Evolutionary conservation across 441 rosid genomes (phyloP), one percentile per base, ranked within the genome.

Genomic region (Cnidoscolus chayamansa): DNA sequence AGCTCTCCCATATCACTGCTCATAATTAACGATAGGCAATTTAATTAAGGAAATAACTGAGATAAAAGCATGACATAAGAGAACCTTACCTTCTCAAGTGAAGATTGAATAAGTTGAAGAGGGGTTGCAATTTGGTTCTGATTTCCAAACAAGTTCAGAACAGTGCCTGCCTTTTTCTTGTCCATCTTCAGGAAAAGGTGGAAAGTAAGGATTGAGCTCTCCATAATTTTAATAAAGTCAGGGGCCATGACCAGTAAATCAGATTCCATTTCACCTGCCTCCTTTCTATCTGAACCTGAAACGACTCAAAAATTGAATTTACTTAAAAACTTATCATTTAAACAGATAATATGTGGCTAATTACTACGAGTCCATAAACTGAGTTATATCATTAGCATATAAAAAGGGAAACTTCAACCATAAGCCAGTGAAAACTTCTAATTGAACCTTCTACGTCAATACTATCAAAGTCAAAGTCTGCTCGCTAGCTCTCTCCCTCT

Each of bases 141-240:
- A 78, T 85, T 88, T 74, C 92, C 96, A 70, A 92, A 87, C 79
- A 87, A 75, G 75, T 90, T 83, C 30, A 77, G 87, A 67, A 84
- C 90, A 45, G 77, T 82, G 37, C 74, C 78, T 30, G 84, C 71
- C 77, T 81, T 91, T 78, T 79, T 88, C 88, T 88, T 91, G 79
- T 95, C 99, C 86, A 81, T 82, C 84, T 91, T 93, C 77, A 95
- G 72, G 83, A 95, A 95, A 32, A 83, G 72, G 58, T 81, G 84
- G 79, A 91, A 88, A 35, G 89, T 84, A 20, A 90, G 85, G 75
- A 95, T 87, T 9, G 91, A 68, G 78, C 78, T 87, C 79, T 93
- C 96, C 40, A 93, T 80, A 70, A 90, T 78, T 66, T 71, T 79
- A 72, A 87, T 80, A 70, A 95, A 87, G 82, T 91, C 98, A 1